These are phyloP conservation scores for Parastagonospora avenae DNA, from an alignment of 2,329 filamentous ascomycete genomes.

Conservation along the genomic window DNA sequence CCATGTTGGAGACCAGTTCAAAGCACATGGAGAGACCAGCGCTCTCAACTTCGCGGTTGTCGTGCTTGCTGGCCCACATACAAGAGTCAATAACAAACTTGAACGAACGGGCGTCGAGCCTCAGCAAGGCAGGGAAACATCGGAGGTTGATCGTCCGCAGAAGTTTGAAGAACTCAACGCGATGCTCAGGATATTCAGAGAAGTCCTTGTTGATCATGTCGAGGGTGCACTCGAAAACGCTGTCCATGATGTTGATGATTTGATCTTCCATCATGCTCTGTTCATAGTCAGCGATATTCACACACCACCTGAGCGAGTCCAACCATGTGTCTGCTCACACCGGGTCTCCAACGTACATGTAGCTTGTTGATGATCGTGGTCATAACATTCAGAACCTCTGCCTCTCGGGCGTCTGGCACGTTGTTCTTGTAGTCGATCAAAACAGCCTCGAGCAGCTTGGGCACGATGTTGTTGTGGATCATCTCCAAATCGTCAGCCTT, in stretches of 20 bases:
- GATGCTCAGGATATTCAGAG: constrained; percentile 97
- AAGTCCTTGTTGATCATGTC: constrained; percentile 99
- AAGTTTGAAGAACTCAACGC: constrained; percentile 99
- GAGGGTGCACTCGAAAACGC: constrained; percentile 96
- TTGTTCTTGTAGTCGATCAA: constrained; percentile 97
- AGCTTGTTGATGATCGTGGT: constrained; percentile 96
- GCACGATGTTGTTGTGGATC: constrained; percentile 91
- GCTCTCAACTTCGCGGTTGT: constrained; percentile 96
- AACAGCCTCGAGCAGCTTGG: constrained; percentile 91
- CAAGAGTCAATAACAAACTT: constrained; percentile 99
- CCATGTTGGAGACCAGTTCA: constrained; percentile 96
- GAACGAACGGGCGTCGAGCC: constrained; percentile 94
- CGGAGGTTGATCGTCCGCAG: constrained; percentile 94
- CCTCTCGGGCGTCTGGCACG: constrained; percentile 91
- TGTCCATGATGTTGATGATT: constrained; percentile 96
- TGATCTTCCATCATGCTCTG: constrained; percentile 97
- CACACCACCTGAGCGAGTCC: constrained; percentile 30
- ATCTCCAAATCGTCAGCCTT: constrained; percentile 96
- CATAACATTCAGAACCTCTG: constrained; percentile 96
- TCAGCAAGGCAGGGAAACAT: constrained; percentile 93
- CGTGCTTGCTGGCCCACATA: constrained; percentile 99
- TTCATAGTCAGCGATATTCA: constrained; percentile 24
- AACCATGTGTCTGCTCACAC: constrained; percentile 57
- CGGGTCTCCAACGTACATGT: constrained; percentile 74
- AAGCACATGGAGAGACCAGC: constrained; percentile 98